Evolutionary conservation across 345 rosid genomes (phyloP), one percentile per base, ranked within the genome.

Genomic region (Salix exigua): DNA sequence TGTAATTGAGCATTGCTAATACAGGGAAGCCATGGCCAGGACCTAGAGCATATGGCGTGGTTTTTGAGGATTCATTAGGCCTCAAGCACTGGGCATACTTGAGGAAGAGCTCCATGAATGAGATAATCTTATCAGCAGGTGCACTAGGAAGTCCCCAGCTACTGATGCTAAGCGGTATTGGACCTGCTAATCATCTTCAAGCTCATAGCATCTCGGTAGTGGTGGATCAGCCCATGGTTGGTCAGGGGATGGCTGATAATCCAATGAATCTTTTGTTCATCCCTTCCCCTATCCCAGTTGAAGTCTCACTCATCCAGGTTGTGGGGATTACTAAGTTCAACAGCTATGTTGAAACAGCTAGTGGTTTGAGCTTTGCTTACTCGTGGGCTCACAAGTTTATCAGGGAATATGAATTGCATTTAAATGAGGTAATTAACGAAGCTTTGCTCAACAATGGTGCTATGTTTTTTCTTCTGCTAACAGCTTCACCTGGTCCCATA

Each of bases 111-210:
- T 30, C 65, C 1, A 84, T 64, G 79, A 92, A 77, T 66, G 98
- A 94, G 86, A 81, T 92, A 51, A 88, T 94, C 28, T 13, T 90
- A 68, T 80, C 98, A 0, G 93, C 98, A 0, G 97, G 98, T 0
- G 97, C 98, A 40, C 38, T 94, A 0, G 97, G 97, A 40, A 94
- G 98, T 86, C 98, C 97, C 6, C 97, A 91, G 19, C 35, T 91
- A 33, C 63, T 94, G 73, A 87, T 94, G 97, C 71, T 94, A n/a
- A 94, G 96, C 38, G 96, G 97, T 0, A 81, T 94, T 19, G 98
- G 97, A 58, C 98, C 98, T 1, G 75, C 55, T 21, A 16, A 66
- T 21, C 89, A 87, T 35, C 94, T 92, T 21, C n/a, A 21, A 21
- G 55, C 78, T 38, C 86, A 85, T 5, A 85, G 88, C 25, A 83